phyloP scores from a whole-genome alignment of 208 protist genomes.

The Herpetomonas muscarum region DNA sequence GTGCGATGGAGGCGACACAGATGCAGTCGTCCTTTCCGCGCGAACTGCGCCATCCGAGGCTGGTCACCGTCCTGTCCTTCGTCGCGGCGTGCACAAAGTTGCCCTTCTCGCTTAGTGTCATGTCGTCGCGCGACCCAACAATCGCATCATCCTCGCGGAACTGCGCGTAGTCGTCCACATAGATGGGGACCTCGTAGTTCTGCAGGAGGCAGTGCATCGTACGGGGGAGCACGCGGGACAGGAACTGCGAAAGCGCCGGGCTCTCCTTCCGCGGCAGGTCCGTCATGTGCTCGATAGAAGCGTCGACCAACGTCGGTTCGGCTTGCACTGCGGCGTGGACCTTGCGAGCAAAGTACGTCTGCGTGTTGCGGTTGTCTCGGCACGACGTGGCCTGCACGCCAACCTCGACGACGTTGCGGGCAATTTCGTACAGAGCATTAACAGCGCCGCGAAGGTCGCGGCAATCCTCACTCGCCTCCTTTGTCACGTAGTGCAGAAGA shows the following conservation, averaged over 20 bases:
- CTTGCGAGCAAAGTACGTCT: conserved; percentile 75
- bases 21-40: conserved; percentile 61
- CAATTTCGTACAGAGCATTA: conserved; percentile 62
- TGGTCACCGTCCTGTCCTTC: conserved; percentile 73
- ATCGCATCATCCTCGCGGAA: conserved; percentile 89
- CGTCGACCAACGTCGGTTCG: conserved; percentile 76
- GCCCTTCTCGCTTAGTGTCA: conserved; percentile 78
- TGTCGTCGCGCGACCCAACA: conserved; percentile 73
- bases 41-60: conserved; percentile 77
- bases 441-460: conserved; percentile 64
- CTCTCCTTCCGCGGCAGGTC: conserved; percentile 44
- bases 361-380: conserved; percentile 22
- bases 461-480: conserved; percentile 87
- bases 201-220: conserved; percentile 79
- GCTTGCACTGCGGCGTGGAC: conserved; percentile 80
- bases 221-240: conserved; percentile 75
- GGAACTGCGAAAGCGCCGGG: conserved; percentile 59
- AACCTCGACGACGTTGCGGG: conserved; percentile 67
- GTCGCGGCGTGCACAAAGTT: conserved; percentile 80
- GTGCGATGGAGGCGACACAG: conserved; percentile 73
- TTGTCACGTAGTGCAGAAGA: conserved; percentile 46
- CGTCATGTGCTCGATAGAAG: conserved; percentile 56
- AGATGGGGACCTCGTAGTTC: conserved; percentile 83
- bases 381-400: conserved; percentile 73
- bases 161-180: conserved; percentile 77